Evolutionary conservation across 176 grass and related monocot genomes (phyloP), one percentile per base, ranked within the genome.

Genomic region (Raddia distichophylla): DNA sequence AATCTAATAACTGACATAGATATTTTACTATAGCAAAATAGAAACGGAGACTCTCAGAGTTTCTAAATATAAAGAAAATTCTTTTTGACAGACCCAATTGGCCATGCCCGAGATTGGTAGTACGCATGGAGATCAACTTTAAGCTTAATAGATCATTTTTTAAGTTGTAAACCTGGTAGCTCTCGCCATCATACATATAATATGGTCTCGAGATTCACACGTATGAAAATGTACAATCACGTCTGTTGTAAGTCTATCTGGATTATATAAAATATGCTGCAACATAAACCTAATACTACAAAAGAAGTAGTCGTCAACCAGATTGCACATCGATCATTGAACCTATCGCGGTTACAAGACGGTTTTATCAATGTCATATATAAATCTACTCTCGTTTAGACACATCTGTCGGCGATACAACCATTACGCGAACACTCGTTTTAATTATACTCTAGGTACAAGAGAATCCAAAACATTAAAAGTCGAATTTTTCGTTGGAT

Each of bases 111-210:
- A n/a, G n/a, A n/a, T n/a, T n/a, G n/a, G n/a, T n/a, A n/a, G n/a
- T n/a, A n/a, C n/a, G n/a, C n/a, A n/a, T n/a, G n/a, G n/a, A n/a
- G n/a, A n/a, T n/a, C n/a, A n/a, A n/a, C n/a, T 40, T 40, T 40
- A 13, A 4, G 2, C 0, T 40, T 42, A 37, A 13, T 22, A 44
- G 10, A 61, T 61, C 10, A 27, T 13, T 62, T 62, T 33, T 3
- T 0, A 32, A 33, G 20, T 6, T 0, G 11, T 27, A 2, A 40
- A 57, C 42, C 1, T 0, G 1, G 27, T 43, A 20, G 11, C 4
- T 60, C n/a, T 45, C 16, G 6, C 33, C 50, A 32, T 17, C 22
- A 6, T 65, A 19, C 33, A 44, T 57, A 32, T 3, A n/a, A n/a
- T 27, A 33, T 16, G 50, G 60, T 64, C 5, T 86, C 2, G 48